Conservation (phyloP, 139 green algal species). For the Closterium sp. region DNA sequence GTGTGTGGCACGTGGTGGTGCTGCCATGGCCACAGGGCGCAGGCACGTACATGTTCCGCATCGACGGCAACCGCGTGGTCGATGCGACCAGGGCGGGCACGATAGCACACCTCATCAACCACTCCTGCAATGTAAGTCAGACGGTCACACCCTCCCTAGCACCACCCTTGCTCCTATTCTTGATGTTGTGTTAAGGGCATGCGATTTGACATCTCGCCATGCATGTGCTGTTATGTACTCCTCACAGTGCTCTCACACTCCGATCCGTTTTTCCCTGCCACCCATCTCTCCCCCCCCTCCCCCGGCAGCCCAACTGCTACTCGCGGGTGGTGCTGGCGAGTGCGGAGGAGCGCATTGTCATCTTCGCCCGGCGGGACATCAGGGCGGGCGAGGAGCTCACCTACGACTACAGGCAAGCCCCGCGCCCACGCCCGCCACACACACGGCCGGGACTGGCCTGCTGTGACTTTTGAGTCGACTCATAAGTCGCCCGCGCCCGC, state of each 20-base stretch:
- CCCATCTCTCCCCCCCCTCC: not conserved
- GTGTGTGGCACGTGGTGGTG: not conserved
- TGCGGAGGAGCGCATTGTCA: conserved; percentile 49
- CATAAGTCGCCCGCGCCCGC: too few species aligned
- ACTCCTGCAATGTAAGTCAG: conserved; percentile 68
- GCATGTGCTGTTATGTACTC: not conserved
- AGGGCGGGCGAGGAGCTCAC: conserved; percentile 56
- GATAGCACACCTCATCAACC: conserved; percentile 87
- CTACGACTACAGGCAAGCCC: conserved; percentile 55
- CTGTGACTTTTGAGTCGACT: not conserved
- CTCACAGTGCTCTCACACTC: not conserved
- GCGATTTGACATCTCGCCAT: too few species aligned
- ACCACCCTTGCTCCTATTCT: not conserved
- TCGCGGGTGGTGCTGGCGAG: conserved; percentile 37
- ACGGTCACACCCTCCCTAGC: not conserved
- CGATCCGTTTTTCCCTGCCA: not conserved
- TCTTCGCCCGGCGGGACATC: conserved; percentile 52
- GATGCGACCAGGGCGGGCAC: conserved; percentile 64
- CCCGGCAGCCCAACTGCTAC: conserved; percentile 55
- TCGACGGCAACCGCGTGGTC: conserved; percentile 55
- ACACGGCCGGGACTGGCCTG: not conserved
- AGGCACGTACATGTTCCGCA: conserved; percentile 86
- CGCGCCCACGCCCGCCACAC: not conserved
- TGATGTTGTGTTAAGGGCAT: too few species aligned
- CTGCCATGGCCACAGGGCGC: conserved; percentile 61